A percentile compares a stretch with the other conserved stretches of the same genome.
Conservation (phyloP, 805 yeast species). For the Barnettozyma salicaria region DNA sequence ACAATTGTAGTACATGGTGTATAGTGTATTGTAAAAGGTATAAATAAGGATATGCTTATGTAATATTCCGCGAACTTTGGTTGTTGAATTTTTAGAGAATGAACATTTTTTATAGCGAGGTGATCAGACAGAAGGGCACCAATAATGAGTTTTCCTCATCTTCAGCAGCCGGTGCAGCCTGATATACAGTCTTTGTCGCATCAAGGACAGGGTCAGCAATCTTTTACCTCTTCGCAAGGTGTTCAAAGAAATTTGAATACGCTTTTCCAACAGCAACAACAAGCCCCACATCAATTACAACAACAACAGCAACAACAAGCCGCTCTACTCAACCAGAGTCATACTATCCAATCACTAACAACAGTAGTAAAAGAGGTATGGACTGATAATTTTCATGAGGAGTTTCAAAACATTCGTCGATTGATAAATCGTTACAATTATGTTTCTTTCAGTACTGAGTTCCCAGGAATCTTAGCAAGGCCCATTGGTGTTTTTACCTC, state of each 20-base stretch:
- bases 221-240: background rate
- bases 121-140: background rate
- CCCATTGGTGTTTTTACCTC: constrained; percentile 92
- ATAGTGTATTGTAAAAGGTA: too few species aligned
- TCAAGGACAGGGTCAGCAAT: constrained; percentile 4
- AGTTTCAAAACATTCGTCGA: constrained; percentile 55
- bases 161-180: constrained; percentile 18
- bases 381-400: constrained; percentile 62
- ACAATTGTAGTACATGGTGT: too few species aligned
- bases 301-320: constrained; percentile 19
- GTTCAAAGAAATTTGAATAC: background rate
- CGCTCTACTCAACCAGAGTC: constrained; percentile 17
- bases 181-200: constrained; percentile 12
- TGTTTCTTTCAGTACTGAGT: constrained; percentile 79
- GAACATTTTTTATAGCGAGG: too few species aligned
- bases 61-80: too few species aligned
- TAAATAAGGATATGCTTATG: background rate
- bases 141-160: constrained; percentile 20
- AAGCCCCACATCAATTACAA: constrained; percentile 10
- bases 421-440: constrained; percentile 51
- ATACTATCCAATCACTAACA: constrained; percentile 10
- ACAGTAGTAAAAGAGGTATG: constrained; percentile 68
- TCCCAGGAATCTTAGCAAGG: constrained; percentile 93
- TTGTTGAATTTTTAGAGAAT: too few species aligned
- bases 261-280: constrained; percentile 10